These are phyloP conservation scores for Trichoderma sp. DNA, from an alignment of 2,329 filamentous ascomycete species.

Conservation along the genomic window DNA sequence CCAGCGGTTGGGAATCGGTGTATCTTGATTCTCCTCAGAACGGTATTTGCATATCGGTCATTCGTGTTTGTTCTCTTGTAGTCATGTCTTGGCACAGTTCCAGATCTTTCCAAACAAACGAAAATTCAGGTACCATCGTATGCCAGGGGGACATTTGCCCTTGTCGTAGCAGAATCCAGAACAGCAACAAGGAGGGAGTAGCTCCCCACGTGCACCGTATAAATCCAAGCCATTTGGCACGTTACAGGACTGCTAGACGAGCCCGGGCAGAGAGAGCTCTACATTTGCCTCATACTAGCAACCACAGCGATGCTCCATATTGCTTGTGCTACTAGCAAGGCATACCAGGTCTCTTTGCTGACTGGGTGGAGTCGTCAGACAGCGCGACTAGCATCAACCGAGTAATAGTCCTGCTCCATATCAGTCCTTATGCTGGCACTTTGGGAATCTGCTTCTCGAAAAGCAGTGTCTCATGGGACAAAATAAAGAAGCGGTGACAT, in stretches of 20 bases:
- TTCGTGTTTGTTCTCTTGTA: background rate
- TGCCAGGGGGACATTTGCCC: background rate
- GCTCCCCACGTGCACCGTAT: conserved; percentile 9
- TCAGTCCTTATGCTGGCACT: background rate
- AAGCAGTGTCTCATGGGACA: background rate
- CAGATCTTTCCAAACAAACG: conserved; percentile 14
- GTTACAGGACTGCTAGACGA: background rate
- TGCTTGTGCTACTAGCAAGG: background rate
- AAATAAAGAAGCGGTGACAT: conserved; percentile 5
- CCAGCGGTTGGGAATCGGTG: background rate
- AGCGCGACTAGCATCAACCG: conserved; percentile 1
- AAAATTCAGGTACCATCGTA: background rate
- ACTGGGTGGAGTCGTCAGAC: conserved; percentile 13
- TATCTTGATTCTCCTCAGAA: background rate
- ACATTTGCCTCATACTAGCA: background rate
- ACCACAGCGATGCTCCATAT: background rate
- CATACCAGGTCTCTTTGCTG: conserved; percentile 14
- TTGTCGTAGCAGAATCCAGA: background rate
- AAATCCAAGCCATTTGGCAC: background rate
- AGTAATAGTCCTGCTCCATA: background rate
- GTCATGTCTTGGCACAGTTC: conserved; percentile 3
- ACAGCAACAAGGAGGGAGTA: background rate
- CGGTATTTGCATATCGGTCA: background rate
- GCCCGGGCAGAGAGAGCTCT: background rate
- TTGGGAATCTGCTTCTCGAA: background rate